phyloP scores from a whole-genome alignment of 352 stramenopile species.

The Phytophthora aleatoria region DNA sequence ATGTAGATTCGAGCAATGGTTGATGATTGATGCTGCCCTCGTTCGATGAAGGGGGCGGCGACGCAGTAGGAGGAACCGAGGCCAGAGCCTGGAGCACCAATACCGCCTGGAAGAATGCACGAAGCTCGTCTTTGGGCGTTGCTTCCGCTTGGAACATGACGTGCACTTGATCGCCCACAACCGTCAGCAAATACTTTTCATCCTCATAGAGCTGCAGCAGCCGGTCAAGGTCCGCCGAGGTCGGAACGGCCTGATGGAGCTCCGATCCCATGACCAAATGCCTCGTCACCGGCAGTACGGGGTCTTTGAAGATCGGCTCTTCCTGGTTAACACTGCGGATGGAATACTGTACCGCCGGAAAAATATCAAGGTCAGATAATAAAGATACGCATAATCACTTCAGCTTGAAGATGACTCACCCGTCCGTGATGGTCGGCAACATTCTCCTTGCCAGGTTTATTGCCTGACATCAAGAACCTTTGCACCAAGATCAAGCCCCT shows the following conservation, averaged over 20 bases:
- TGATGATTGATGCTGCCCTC: slow-evolving; percentile 24
- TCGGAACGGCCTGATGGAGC: slow-evolving; percentile 45
- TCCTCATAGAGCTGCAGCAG: slow-evolving; percentile 62
- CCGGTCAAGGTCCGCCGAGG: slow-evolving; percentile 45
- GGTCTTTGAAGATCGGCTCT: slow-evolving; percentile 62
- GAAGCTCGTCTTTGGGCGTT: slow-evolving; percentile 66
- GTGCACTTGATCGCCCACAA: slow-evolving; percentile 37
- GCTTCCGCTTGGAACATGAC: slow-evolving; percentile 63
- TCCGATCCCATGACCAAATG: slow-evolving; percentile 67
- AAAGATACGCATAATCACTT: slow-evolving; percentile 18
- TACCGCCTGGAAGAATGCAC: slow-evolving; percentile 73
- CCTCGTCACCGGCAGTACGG: slow-evolving; percentile 45
- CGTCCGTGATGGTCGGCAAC: slow-evolving; percentile 31
- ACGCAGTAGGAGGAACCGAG: slow-evolving; percentile 13
- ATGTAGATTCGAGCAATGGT: slow-evolving; percentile 51
- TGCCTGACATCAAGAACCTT: slow-evolving; percentile 39
- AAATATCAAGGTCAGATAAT: slow-evolving; percentile 7
- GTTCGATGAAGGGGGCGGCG: slow-evolving; percentile 20
- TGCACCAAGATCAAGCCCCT: slow-evolving; percentile 64
- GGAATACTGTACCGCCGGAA: slow-evolving; percentile 38
- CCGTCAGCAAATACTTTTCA: slow-evolving; percentile 61
- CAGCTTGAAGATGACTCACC: slow-evolving; percentile 25
- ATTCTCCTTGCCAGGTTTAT: slow-evolving; percentile 33
- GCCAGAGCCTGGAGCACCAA: slow-evolving; percentile 53
- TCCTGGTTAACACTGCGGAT: slow-evolving; percentile 67